These are phyloP conservation scores for Zelonia costaricensis DNA, from an alignment of 208 protist genomes.

Conservation along the genomic window DNA sequence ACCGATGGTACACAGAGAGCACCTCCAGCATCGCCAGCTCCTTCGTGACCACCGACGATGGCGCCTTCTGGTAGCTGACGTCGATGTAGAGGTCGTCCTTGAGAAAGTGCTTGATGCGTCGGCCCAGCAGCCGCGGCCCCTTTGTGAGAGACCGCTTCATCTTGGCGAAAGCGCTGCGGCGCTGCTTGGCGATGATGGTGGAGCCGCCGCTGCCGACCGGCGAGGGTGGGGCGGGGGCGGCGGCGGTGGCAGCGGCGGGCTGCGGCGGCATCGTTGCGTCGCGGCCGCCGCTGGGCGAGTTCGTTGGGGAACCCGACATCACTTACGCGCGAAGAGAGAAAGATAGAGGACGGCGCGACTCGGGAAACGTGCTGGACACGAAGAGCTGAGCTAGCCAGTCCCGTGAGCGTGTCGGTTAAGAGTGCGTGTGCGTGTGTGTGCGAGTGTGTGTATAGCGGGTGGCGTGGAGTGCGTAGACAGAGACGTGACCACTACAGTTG, in stretches of 20 bases:
- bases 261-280: neutral
- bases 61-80: constrained; percentile 50
- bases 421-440: no score
- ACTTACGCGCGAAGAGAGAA: neutral
- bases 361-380: no score
- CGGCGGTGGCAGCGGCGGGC: neutral
- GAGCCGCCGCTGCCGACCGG: neutral
- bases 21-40: constrained; percentile 59
- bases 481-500: no score
- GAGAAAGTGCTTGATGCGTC: constrained; percentile 68
- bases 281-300: neutral
- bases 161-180: constrained; percentile 14
- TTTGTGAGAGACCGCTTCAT: constrained; percentile 47
- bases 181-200: constrained; percentile 13
- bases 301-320: neutral
- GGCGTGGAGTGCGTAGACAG: no score
- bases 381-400: no score
- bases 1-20: constrained; percentile 65
- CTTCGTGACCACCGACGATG: constrained; percentile 38
- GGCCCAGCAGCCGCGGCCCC: constrained; percentile 54
- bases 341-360: no score
- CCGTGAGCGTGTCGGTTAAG: no score
- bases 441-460: no score
- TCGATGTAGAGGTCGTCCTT: constrained; percentile 69
- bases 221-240: neutral